Conservation (phyloP, 164 flowering plant species). For the Vitis riparia region DNA sequence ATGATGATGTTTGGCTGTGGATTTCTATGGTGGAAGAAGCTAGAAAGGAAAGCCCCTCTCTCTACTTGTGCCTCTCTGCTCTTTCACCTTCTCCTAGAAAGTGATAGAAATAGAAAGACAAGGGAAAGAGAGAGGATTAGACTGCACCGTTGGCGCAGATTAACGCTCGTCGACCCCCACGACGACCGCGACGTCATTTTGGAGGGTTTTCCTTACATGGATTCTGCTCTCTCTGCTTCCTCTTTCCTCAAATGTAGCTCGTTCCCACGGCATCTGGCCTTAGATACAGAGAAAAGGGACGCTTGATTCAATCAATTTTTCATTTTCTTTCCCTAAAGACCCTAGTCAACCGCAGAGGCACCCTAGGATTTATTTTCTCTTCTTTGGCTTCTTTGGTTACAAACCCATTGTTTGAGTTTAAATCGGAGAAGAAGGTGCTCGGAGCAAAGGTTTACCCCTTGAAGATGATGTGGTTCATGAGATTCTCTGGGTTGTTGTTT, state of each 20-base stretch:
- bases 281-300: constrained; percentile 1
- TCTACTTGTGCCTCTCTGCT: constrained; percentile 6
- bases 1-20: constrained; percentile 14
- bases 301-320: constrained; percentile 1
- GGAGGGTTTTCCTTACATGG: constrained; percentile 5
- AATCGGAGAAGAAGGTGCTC: constrained; percentile 37
- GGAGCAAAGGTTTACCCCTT: constrained; percentile 5
- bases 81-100: constrained; percentile 3
- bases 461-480: constrained; percentile 51
- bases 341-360: constrained; percentile 48
- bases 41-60: constrained; percentile 13
- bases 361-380: constrained; percentile 32
- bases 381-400: not conserved
- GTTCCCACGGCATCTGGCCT: constrained; percentile 36
- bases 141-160: constrained; percentile 17
- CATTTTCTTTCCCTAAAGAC: constrained; percentile 2
- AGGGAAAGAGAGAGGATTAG: not conserved
- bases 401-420: constrained; percentile 21
- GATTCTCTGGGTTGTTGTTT: constrained; percentile 48
- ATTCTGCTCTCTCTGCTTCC: constrained; percentile 17
- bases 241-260: constrained; percentile 27
- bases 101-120: too few species aligned
- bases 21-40: constrained; percentile 37
- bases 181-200: not conserved
- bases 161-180: constrained; percentile 17